Evolutionary conservation across 1,284 basidiomycete genomes (phyloP).

Genomic region (Melanopsichium pennsylvanicum): DNA sequence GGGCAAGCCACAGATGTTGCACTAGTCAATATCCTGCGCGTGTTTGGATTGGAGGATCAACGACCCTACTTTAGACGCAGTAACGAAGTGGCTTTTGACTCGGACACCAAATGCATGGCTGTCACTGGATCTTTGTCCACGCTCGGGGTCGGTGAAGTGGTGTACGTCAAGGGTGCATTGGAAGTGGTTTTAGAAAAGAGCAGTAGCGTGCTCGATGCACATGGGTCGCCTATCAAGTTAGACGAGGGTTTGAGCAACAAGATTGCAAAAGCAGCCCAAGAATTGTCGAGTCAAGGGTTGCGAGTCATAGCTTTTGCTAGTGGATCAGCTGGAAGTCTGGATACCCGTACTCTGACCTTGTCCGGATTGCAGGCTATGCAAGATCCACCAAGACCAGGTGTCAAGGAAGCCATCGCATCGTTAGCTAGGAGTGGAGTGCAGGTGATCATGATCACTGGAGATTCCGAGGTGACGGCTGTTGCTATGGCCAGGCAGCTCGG

Average conservation of each 20-base stretch:
- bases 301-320: constrained; percentile 90
- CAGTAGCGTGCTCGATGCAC: constrained; percentile 84
- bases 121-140: constrained; percentile 73
- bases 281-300: constrained; percentile 78
- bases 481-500: constrained; percentile 90
- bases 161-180: constrained; percentile 91
- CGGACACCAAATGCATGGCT: constrained; percentile 90
- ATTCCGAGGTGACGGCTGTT: constrained; percentile 87
- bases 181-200: constrained; percentile 85
- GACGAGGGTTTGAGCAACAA: constrained; percentile 75
- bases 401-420: constrained; percentile 83
- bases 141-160: constrained; percentile 72
- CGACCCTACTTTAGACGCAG: constrained; percentile 77
- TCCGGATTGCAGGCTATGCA: constrained; percentile 93
- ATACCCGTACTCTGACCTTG: constrained; percentile 76
- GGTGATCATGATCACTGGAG: constrained; percentile 97
- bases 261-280: constrained; percentile 76
- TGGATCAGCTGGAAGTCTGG: constrained; percentile 67
- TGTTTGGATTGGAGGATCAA: constrained; percentile 77
- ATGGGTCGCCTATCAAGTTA: constrained; percentile 80
- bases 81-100: constrained; percentile 86
- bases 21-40: constrained; percentile 79
- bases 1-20: constrained; percentile 96
- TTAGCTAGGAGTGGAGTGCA: constrained; percentile 87
- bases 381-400: constrained; percentile 91